phyloP scores from a whole-genome alignment of 306 rosid species.

The Oxytropis ochrocephala region DNA sequence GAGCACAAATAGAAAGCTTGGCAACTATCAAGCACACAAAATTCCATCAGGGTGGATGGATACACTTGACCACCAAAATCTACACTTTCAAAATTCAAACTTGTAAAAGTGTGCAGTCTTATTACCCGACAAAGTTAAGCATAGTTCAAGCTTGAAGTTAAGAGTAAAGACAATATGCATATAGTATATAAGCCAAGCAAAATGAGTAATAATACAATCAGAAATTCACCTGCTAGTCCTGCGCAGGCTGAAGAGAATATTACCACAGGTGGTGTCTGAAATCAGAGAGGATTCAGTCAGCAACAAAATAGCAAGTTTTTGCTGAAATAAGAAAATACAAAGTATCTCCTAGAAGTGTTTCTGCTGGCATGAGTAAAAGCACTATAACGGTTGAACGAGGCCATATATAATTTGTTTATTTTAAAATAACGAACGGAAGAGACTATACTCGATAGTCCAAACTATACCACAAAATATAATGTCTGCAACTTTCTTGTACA shows the following conservation, averaged over 20 bases:
- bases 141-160: neutral
- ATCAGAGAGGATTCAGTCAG: constrained; percentile 18
- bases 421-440: neutral
- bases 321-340: neutral
- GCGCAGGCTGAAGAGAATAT: constrained; percentile 92
- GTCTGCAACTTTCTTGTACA: neutral
- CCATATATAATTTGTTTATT: neutral
- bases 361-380: neutral
- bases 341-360: neutral
- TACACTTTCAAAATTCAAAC: neutral
- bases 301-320: constrained; percentile 1
- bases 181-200: constrained; percentile 1
- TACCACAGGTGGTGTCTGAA: constrained; percentile 93
- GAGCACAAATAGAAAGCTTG: neutral
- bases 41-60: neutral
- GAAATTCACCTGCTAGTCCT: constrained; percentile 64
- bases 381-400: neutral
- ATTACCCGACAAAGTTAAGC: neutral
- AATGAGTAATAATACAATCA: neutral
- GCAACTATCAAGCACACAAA: neutral
- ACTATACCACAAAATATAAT: neutral
- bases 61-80: neutral
- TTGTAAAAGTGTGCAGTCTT: neutral
- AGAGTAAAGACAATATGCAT: neutral
- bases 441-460: neutral